Conservation (phyloP, 2,329 filamentous ascomycete species). For the Blumeriella jaapii region DNA sequence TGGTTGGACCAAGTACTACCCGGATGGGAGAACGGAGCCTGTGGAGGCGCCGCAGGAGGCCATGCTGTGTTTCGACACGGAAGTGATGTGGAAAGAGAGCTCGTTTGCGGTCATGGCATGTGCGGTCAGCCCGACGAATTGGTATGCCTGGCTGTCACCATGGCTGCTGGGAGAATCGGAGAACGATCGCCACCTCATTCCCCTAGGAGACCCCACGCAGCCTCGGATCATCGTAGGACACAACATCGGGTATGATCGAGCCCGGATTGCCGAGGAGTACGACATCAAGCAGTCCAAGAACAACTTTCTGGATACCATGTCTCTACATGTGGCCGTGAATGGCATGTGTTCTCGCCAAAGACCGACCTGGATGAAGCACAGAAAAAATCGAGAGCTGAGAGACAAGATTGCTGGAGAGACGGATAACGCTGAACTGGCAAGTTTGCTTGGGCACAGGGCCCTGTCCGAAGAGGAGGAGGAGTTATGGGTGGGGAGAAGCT, state of each 20-base stretch:
- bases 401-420: conserved; percentile 67
- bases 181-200: conserved; percentile 69
- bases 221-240: conserved; percentile 80
- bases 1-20: conserved; percentile 90
- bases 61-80: conserved; percentile 87
- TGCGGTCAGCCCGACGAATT: conserved; percentile 75
- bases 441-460: conserved; percentile 55
- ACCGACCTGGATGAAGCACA: conserved; percentile 94
- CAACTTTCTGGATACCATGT: conserved; percentile 94
- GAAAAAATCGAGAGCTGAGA: conserved; percentile 75
- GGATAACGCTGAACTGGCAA: conserved; percentile 57
- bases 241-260: conserved; percentile 91
- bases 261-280: conserved; percentile 83
- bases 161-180: conserved; percentile 81
- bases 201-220: conserved; percentile 64
- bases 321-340: conserved; percentile 91
- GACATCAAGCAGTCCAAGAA: conserved; percentile 70
- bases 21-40: conserved; percentile 58
- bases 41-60: conserved; percentile 69
- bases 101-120: conserved; percentile 95
- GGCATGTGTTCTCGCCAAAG: conserved; percentile 97
- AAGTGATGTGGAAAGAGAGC: conserved; percentile 91
- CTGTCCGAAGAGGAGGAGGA: conserved; percentile 81
- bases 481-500: conserved; percentile 88
- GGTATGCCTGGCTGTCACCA: conserved; percentile 96